Evolutionary conservation across 2,329 filamentous ascomycete species (phyloP), one percentile per base, ranked within the genome.

Genomic region (Phialemonium atrogriseum): DNA sequence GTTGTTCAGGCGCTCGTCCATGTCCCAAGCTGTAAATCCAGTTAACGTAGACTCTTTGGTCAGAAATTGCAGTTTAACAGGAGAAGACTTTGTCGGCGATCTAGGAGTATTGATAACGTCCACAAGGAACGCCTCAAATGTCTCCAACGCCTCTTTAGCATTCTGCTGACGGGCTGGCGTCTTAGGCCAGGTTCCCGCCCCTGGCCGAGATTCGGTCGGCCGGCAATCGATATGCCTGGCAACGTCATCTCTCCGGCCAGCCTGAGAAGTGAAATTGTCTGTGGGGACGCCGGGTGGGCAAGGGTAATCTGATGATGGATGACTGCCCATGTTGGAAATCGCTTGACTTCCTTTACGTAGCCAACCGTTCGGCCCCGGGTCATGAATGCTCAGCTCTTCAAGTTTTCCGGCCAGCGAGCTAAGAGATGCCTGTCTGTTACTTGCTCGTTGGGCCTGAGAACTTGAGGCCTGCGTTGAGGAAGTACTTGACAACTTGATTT

Each of bases 11-110:
- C 80, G 77, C 39, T 74, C 74, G 46, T 87, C 80, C 43, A 87
- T 77, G 53, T 95, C 86, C 71, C 81, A 89, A 48, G 73, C 82
- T 84, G 71, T 41, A 58, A 65, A 73, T 20, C 53, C 57, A 46
- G 63, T 68, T 43, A 72, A 60, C 69, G 84, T 80, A 77, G 87
- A 85, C 66, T 79, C 62, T 62, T 78, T 82, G 43, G 71, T 80
- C 48, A 89, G 65, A 64, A 70, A 88, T 2, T 52, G 47, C 54
- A 21, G 32, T 42, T 71, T 69, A 21, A 43, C 58, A 37, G 63
- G 64, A 48, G 61, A 68, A 42, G 54, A 52, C 47, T 64, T 60
- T 43, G 45, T 46, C 24, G 63, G 57, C 42, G 62, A 58, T 14
- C 36, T 30, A 10, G 49, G 49, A 34, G 47, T 54, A 42, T 56